These are phyloP conservation scores for Syncephalastrum sp. DNA, from an alignment of 371 early-diverging fungal genomes.

Conservation along the genomic window DNA sequence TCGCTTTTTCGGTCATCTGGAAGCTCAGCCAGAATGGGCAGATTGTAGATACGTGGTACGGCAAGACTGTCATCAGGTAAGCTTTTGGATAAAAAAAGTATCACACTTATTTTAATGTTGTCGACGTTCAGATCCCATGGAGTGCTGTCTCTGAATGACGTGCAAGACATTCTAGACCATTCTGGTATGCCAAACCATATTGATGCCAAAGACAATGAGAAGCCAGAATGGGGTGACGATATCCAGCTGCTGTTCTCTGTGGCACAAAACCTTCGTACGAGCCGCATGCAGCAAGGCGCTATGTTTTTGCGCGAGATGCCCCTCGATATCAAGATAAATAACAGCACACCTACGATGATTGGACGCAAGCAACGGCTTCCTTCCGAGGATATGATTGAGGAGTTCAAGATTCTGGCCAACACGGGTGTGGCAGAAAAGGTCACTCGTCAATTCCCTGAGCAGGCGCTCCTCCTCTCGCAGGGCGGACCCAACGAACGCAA, in stretches of 20 bases:
- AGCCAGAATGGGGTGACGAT: slow-evolving; percentile 89
- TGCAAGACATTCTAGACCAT: slow-evolving; percentile 76
- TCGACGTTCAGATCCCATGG: slow-evolving; percentile 43
- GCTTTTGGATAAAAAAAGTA: background rate
- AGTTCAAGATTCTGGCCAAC: slow-evolving; percentile 95
- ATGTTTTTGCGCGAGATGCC: slow-evolving; percentile 13
- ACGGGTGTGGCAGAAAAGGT: slow-evolving; percentile 88
- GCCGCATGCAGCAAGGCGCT: slow-evolving; percentile 18
- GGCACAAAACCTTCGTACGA: slow-evolving; percentile 61
- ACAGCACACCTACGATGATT: slow-evolving; percentile 47
- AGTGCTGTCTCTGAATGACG: slow-evolving; percentile 77
- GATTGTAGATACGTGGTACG: slow-evolving; percentile 59
- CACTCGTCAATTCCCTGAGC: slow-evolving; percentile 76
- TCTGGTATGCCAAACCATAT: slow-evolving; percentile 20
- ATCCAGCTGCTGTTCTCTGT: slow-evolving; percentile 93
- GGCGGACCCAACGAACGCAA: slow-evolving; percentile 59
- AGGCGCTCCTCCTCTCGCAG: slow-evolving; percentile 81
- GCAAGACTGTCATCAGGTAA: slow-evolving; percentile 80
- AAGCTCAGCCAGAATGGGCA: slow-evolving; percentile 66
- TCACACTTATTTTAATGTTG: background rate
- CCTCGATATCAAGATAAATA: slow-evolving; percentile 15
- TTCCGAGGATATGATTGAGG: slow-evolving; percentile 89
- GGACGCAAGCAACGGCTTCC: slow-evolving; percentile 75
- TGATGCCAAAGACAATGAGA: slow-evolving; percentile 19
- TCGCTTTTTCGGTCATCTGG: slow-evolving; percentile 91